Evolutionary conservation across 2,329 filamentous ascomycete species (phyloP).

Genomic region (Sarocladiaceae sp.): DNA sequence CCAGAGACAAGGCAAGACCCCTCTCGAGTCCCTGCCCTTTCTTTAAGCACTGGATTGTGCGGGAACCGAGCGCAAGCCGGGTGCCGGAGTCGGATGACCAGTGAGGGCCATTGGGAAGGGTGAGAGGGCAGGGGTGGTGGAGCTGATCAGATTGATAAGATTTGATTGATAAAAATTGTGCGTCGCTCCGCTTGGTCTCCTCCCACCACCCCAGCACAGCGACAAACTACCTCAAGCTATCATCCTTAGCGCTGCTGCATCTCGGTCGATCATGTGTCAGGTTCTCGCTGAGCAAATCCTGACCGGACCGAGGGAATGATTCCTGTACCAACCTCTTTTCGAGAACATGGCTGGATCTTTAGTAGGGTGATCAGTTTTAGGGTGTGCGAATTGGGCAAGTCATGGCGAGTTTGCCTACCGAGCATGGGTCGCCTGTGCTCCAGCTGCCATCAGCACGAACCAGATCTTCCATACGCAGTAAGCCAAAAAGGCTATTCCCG

Average conservation of each 20-base stretch:
- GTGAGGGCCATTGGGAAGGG: background rate
- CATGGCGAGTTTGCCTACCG: background rate
- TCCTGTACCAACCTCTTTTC: too few species aligned
- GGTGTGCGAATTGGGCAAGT: slow-evolving; percentile 1
- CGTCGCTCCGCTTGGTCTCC: slow-evolving; percentile 9
- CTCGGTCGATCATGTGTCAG: slow-evolving; percentile 9
- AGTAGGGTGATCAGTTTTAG: background rate
- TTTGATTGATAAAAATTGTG: slow-evolving; percentile 39
- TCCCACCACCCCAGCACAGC: background rate
- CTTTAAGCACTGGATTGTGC: slow-evolving; percentile 14
- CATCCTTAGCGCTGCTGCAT: slow-evolving; percentile 1
- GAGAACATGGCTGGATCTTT: background rate
- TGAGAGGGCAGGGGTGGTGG: slow-evolving; percentile 12
- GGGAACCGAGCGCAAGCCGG: slow-evolving; percentile 2
- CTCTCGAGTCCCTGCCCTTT: background rate
- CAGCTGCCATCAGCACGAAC: too few species aligned
- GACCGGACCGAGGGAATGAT: background rate
- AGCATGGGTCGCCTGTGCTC: too few species aligned
- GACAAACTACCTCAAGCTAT: slow-evolving; percentile 2
- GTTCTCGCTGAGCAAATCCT: background rate
- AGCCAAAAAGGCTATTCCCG: too few species aligned
- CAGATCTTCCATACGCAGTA: too few species aligned
- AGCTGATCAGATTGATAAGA: slow-evolving; percentile 45
- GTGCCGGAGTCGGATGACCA: background rate
- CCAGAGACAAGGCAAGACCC: slow-evolving; percentile 3